These are phyloP conservation scores for Trametes cubensis DNA, from an alignment of 768 basidiomycete species.

Conservation along the genomic window DNA sequence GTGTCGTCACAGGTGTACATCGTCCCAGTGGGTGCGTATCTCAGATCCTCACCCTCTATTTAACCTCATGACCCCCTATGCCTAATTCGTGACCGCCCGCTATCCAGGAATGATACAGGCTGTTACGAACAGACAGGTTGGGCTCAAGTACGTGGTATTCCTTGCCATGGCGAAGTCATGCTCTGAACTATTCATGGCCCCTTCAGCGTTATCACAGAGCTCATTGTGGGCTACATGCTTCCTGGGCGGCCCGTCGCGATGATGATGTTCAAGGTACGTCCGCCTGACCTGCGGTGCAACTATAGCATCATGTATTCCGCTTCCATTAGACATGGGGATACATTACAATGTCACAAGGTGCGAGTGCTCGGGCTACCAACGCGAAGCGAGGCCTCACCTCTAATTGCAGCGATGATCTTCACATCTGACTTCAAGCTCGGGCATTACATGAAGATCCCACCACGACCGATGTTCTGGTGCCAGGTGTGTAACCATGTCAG, in stretches of 20 bases:
- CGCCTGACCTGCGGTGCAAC: no score
- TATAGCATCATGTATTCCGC: neutral
- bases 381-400: neutral
- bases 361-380: neutral
- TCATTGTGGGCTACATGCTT: constrained; percentile 61
- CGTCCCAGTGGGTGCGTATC: constrained; percentile 60
- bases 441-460: constrained; percentile 72
- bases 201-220: constrained; percentile 66
- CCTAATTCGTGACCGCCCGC: neutral
- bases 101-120: constrained; percentile 63
- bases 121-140: constrained; percentile 76
- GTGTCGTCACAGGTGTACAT: constrained; percentile 54
- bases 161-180: neutral
- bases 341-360: constrained; percentile 55
- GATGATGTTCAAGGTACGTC: constrained; percentile 57
- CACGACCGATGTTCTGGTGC: constrained; percentile 36
- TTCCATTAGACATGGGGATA: constrained; percentile 56
- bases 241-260: constrained; percentile 71
- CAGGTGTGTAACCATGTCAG: constrained; percentile 45
- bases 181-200: constrained; percentile 8
- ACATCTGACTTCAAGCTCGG: constrained; percentile 78
- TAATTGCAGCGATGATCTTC: constrained; percentile 55
- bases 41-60: no score
- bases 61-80: neutral
- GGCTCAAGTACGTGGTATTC: constrained; percentile 43